Evolutionary conservation across 768 basidiomycete species (phyloP).

Genomic region (Leucosporidium creatinivorum): DNA sequence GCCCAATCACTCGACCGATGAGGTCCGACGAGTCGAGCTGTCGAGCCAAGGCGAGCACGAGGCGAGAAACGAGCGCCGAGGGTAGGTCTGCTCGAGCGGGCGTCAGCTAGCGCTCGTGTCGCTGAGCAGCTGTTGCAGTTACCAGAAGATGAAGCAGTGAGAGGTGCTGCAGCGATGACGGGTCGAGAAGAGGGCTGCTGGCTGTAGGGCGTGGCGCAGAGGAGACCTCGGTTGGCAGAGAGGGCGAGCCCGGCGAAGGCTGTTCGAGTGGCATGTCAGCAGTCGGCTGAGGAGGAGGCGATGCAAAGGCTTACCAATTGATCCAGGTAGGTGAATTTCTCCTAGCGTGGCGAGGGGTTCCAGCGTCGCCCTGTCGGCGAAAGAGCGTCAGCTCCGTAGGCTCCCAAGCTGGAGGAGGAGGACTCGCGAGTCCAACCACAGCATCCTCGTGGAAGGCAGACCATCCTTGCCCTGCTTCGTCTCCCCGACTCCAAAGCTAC

Average conservation of each 20-base stretch:
- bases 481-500: neutral
- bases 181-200: neutral
- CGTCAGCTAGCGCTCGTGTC: neutral
- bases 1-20: neutral
- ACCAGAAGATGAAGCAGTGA: neutral
- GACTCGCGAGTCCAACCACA: neutral
- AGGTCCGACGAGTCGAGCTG: conserved; percentile 9
- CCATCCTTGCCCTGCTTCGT: neutral
- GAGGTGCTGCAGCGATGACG: neutral
- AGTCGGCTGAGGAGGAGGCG: too few relatives aligned
- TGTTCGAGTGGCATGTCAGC: neutral
- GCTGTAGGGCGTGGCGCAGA: conserved; percentile 7
- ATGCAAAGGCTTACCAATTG: neutral
- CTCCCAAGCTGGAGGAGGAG: neutral
- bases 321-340: neutral
- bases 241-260: neutral
- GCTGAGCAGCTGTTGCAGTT: neutral
- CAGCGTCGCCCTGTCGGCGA: neutral
- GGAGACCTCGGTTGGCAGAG: conserved; percentile 7
- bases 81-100: neutral
- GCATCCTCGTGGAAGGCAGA: neutral
- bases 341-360: neutral
- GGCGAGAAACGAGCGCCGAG: neutral
- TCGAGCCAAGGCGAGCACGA: neutral
- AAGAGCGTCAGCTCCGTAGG: neutral